Percentiles rank a stretch among this genome's conserved stretches.
Evolutionary conservation across 2,329 filamentous ascomycete genomes (phyloP).

Genomic region (Cordyceps pruinosa): DNA sequence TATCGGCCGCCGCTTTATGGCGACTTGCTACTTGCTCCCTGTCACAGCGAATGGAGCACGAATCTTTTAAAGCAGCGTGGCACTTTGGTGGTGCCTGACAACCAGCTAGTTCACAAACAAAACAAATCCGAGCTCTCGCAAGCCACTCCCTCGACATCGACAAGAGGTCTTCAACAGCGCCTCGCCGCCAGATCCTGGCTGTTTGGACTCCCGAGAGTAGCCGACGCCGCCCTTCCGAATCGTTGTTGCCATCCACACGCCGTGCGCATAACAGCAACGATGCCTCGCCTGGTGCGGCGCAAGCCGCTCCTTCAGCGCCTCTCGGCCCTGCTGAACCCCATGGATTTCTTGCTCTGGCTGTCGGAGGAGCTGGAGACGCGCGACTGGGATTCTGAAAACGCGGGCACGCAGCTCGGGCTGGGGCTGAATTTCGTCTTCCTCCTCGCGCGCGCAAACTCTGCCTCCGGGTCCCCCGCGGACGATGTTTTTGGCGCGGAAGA

Average conservation of each 20-base stretch:
- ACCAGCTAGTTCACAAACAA: constrained; percentile 8
- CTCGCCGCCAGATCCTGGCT: neutral
- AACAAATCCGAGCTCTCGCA: constrained; percentile 6
- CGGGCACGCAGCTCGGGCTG: constrained; percentile 69
- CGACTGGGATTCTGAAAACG: constrained; percentile 79
- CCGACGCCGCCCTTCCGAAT: neutral
- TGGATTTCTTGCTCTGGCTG: constrained; percentile 84
- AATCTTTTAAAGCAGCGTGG: neutral
- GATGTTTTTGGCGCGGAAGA: constrained; percentile 77
- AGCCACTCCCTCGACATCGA: neutral
- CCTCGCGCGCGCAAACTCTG: constrained; percentile 72
- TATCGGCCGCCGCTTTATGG: constrained; percentile 5
- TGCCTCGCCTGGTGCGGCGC: constrained; percentile 75
- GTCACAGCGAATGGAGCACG: neutral
- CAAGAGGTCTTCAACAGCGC: neutral
- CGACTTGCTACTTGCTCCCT: neutral
- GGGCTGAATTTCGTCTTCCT: constrained; percentile 73
- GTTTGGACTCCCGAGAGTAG: neutral
- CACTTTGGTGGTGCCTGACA: constrained; percentile 2
- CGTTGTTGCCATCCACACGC: neutral
- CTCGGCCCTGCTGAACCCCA: constrained; percentile 71
- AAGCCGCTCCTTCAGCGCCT: constrained; percentile 75
- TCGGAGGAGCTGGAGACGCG: constrained; percentile 89
- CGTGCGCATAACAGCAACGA: constrained; percentile 26
- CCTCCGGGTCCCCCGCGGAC: constrained; percentile 49